phyloP scores from a whole-genome alignment of 208 protist genomes.

The Acanthamoeba lenticulata region DNA sequence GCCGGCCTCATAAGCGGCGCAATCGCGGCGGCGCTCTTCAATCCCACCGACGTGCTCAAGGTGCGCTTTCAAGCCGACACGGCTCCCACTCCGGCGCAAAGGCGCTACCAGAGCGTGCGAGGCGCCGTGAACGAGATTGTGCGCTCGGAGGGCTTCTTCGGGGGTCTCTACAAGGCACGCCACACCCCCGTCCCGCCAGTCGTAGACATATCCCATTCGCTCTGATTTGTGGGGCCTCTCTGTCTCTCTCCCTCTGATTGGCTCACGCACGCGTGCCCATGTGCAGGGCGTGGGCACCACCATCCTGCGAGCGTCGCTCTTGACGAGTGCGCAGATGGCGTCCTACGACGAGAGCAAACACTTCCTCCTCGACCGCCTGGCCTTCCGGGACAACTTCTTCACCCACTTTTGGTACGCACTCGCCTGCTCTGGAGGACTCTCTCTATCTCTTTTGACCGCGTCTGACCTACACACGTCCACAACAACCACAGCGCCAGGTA shows the following conservation, averaged over 20 bases:
- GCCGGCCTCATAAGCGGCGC: neutral
- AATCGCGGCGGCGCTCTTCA: neutral
- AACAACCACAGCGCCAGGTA: neutral
- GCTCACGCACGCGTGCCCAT: neutral
- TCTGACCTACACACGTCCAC: no score
- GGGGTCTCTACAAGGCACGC: neutral
- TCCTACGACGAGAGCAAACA: slow-evolving; percentile 17
- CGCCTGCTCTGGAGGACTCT: neutral
- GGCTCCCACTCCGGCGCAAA: neutral
- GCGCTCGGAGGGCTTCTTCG: neutral
- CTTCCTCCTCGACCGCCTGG: neutral
- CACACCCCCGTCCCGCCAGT: no score
- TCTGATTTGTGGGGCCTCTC: neutral
- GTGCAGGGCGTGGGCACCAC: neutral
- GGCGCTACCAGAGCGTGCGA: neutral
- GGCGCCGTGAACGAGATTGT: neutral
- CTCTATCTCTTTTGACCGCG: neutral
- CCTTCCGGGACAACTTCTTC: neutral
- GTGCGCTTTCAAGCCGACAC: neutral
- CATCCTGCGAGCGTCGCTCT: neutral
- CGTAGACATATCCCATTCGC: no score
- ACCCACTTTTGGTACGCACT: neutral
- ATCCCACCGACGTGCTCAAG: neutral
- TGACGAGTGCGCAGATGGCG: slow-evolving; percentile 2
- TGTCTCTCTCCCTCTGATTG: no score